phyloP scores from a whole-genome alignment of 306 rosid genomes.

The Cicer yamashitae region DNA sequence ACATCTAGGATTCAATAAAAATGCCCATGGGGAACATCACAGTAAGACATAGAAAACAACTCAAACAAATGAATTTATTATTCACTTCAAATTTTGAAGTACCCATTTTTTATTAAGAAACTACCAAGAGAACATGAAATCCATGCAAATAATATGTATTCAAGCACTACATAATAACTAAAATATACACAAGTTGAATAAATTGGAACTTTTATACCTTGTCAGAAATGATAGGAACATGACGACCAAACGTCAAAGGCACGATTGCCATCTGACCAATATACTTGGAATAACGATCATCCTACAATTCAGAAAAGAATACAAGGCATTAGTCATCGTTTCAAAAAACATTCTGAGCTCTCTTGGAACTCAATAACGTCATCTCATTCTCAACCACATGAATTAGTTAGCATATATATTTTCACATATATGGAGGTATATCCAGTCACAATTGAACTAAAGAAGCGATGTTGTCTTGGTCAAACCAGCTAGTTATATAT shows the following conservation, averaged over 20 bases:
- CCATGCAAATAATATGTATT: constrained; percentile 4
- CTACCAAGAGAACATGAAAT: constrained; percentile 10
- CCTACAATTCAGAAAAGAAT: constrained; percentile 60
- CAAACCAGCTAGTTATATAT: background rate
- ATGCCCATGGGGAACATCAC: background rate
- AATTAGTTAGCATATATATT: constrained; percentile 21
- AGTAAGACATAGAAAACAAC: constrained; percentile 20
- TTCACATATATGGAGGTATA: background rate
- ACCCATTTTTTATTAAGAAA: constrained; percentile 7
- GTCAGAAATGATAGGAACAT: constrained; percentile 85
- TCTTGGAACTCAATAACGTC: background rate
- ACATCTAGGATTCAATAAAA: background rate
- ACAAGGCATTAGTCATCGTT: constrained; percentile 35
- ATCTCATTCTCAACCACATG: constrained; percentile 2
- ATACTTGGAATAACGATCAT: constrained; percentile 85
- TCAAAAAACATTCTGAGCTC: background rate
- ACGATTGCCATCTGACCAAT: constrained; percentile 92
- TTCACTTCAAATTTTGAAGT: background rate
- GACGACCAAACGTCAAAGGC: constrained; percentile 93
- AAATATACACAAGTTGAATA: background rate
- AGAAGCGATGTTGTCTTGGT: background rate
- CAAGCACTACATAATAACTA: constrained; percentile 21
- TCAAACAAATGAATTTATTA: background rate
- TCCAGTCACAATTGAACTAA: no score
- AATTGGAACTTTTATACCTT: constrained; percentile 57